Evolutionary conservation across 345 rosid species (phyloP), one percentile per base, ranked within the genome.

Genomic region (Hibiscus syriacus): DNA sequence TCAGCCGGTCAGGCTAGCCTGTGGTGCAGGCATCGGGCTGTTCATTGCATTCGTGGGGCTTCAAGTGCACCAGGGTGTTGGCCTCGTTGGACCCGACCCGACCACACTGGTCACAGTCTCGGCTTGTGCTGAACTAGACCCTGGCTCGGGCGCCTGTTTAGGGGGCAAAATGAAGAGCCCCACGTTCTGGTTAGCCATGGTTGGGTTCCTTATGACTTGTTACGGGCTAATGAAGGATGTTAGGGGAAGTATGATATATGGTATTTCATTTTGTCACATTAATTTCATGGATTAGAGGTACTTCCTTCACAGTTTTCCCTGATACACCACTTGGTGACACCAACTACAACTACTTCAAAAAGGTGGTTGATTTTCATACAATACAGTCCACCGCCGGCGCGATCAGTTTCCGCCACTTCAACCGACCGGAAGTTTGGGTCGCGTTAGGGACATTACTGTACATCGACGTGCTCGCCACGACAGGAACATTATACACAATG

Each of bases 41-140:
- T 90, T 93, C 63, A 93, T 93, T 0, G 96, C 98, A 0, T 93
- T 93, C 27, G 88, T 85, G 0, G 98, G 98, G 54, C 78, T 88
- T 4, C 98, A 93, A 36, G 63, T 70, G 72, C 89, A 90, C 68
- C 94, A 88, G 16, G 98, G 97, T 0, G 52, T 90, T 43, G 97
- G 98, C 30, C 89, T 93, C 0, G 66, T 93, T 6, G 97, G 97
- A 58, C 96, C 97, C 0, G 97, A 93, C 17, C 74, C 80, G 12
- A 81, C 88, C 4, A 90, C 89, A 0, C 29, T 90, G 22, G 70
- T 93, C 20, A 87, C 94, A 1, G 38, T 87, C 67, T 73, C 96
- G 0, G 98, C 89, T 0, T 92, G 98, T 65, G 62, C 86, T 0
- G 36, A 36, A 0, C 74, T 74, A 0, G 73, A 88, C 50, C 78